These are phyloP conservation scores for Raffaelea ambrosiae DNA, from an alignment of 2,329 filamentous ascomycete species.

Conservation along the genomic window DNA sequence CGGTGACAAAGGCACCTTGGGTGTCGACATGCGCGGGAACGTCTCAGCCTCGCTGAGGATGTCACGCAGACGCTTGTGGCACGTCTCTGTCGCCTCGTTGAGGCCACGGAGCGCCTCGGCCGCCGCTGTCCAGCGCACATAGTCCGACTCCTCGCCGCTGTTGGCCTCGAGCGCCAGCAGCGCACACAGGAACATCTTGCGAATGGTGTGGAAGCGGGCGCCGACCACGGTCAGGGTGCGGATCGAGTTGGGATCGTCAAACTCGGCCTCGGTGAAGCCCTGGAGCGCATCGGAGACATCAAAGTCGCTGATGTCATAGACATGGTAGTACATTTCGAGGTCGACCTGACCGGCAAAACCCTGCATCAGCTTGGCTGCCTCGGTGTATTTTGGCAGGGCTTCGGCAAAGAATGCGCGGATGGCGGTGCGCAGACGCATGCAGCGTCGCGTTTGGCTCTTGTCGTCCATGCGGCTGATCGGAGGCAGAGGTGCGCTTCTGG, in stretches of 20 bases:
- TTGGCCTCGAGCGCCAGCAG: slow-evolving; percentile 78
- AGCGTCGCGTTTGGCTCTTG: slow-evolving; percentile 67
- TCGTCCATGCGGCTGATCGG: slow-evolving; percentile 91
- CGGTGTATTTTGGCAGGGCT: slow-evolving; percentile 62
- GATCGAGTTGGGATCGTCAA: slow-evolving; percentile 70
- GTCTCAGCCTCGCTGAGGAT: slow-evolving; percentile 73
- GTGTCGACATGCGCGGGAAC: slow-evolving; percentile 45
- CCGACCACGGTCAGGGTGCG: slow-evolving; percentile 75
- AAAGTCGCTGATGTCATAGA: slow-evolving; percentile 69
- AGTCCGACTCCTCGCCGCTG: slow-evolving; percentile 67
- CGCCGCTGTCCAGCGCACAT: slow-evolving; percentile 68
- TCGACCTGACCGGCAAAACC: slow-evolving; percentile 71
- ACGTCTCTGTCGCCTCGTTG: slow-evolving; percentile 50
- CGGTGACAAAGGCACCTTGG: slow-evolving; percentile 56
- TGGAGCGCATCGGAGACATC: slow-evolving; percentile 64
- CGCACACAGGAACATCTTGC: slow-evolving; percentile 83
- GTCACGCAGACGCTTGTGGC: slow-evolving; percentile 56
- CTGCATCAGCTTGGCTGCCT: slow-evolving; percentile 60
- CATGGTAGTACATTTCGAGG: slow-evolving; percentile 86
- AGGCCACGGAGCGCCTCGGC: slow-evolving; percentile 65
- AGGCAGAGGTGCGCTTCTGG: slow-evolving; percentile 71
- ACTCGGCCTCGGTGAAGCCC: slow-evolving; percentile 53
- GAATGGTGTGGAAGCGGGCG: slow-evolving; percentile 68
- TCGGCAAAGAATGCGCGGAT: slow-evolving; percentile 62
- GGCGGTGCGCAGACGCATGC: slow-evolving; percentile 68